phyloP scores from a whole-genome alignment of 148 eudicot species.

The Nepenthes mirabilis region DNA sequence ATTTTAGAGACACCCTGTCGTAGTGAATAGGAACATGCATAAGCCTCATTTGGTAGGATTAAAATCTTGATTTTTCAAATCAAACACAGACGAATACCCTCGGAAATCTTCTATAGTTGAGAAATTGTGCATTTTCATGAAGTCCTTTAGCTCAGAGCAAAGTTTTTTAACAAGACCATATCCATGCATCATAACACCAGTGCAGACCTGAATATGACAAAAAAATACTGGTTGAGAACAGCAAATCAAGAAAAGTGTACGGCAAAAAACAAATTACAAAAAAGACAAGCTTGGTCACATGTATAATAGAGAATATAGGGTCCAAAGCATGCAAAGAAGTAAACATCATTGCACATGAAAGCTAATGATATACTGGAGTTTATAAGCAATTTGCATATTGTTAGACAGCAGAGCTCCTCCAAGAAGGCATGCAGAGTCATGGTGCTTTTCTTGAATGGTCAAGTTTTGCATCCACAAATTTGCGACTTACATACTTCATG shows the following conservation, averaged over 20 bases:
- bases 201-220: slow-evolving; percentile 59
- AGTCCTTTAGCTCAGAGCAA: slow-evolving; percentile 86
- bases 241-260: too few relatives aligned
- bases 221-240: too few relatives aligned
- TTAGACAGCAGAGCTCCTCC: too few relatives aligned
- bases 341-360: background rate
- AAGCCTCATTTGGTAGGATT: background rate
- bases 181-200: slow-evolving; percentile 99
- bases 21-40: background rate
- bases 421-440: too few relatives aligned
- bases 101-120: slow-evolving; percentile 87
- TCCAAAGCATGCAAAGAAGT: too few relatives aligned
- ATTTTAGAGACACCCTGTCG: slow-evolving; percentile 49
- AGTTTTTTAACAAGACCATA: slow-evolving; percentile 72
- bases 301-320: background rate
- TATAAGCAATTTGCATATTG: too few relatives aligned
- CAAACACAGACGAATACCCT: slow-evolving; percentile 36
- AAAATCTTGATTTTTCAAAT: background rate
- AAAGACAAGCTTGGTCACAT: background rate
- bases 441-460: too few relatives aligned
- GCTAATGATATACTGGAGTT: too few relatives aligned
- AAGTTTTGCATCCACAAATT: too few relatives aligned
- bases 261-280: too few relatives aligned
- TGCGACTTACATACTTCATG: too few relatives aligned
- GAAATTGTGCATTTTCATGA: slow-evolving; percentile 87